Evolutionary conservation across 352 stramenopile genomes (phyloP).

Genomic region (Thraustochytrium sp.): DNA sequence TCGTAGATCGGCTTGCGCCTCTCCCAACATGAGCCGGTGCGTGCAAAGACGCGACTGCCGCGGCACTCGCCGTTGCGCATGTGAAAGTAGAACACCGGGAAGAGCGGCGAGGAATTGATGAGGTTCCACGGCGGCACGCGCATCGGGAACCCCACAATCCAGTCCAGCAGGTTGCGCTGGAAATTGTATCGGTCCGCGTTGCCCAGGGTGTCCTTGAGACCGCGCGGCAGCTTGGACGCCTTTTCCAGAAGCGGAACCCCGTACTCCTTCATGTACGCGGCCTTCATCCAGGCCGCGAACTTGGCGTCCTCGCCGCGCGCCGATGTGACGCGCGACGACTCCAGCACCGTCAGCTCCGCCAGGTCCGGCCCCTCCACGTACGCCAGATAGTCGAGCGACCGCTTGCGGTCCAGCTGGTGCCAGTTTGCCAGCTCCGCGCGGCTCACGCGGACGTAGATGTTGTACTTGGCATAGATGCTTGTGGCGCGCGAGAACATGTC

Average conservation of each 20-base stretch:
- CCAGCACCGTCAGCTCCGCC: neutral
- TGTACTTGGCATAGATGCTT: neutral
- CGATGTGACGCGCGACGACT: neutral
- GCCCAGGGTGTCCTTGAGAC: neutral
- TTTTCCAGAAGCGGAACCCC: neutral
- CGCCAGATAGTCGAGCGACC: conserved; percentile 24
- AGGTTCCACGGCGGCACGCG: neutral
- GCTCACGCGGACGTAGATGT: conserved; percentile 33
- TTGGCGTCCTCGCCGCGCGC: neutral
- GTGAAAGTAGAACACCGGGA: conserved; percentile 35
- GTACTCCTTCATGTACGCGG: neutral
- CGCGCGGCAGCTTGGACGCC: neutral
- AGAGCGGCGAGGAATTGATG: neutral
- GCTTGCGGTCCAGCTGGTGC: neutral
- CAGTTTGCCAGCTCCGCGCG: neutral
- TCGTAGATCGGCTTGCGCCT: neutral
- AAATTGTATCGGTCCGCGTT: conserved; percentile 28
- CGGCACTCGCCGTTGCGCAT: conserved; percentile 10
- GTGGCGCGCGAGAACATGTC: conserved; percentile 9
- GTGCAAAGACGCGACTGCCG: neutral
- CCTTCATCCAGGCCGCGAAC: neutral
- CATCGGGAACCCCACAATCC: conserved; percentile 25
- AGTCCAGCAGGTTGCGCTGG: conserved; percentile 23
- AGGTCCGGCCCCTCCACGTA: conserved; percentile 36
- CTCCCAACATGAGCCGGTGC: conserved; percentile 6